phyloP scores from a whole-genome alignment of 305 asterid species.

The Solanum aculeatissimum region DNA sequence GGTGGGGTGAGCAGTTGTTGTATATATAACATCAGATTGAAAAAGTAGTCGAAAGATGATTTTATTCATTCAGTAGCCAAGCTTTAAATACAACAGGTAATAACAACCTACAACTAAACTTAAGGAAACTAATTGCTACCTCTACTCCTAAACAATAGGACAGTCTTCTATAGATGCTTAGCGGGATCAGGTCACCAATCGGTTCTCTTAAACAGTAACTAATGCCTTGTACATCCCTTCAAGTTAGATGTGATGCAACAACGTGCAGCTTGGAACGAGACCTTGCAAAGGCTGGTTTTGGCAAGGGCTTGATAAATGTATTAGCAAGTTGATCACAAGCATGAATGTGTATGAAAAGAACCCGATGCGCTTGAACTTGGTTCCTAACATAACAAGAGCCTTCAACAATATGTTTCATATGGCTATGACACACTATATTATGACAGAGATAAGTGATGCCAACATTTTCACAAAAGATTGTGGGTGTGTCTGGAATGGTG shows the following conservation, averaged over 20 bases:
- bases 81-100: too few species aligned
- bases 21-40: too few species aligned
- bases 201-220: too few species aligned
- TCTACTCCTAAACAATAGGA: background rate
- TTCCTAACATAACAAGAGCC: too few species aligned
- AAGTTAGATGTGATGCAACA: too few species aligned
- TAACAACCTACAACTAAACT: background rate
- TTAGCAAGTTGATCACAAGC: background rate
- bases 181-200: too few species aligned
- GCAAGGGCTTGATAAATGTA: background rate
- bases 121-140: background rate
- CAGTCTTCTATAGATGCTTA: background rate
- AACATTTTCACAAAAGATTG: background rate
- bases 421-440: background rate
- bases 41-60: background rate
- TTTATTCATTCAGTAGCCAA: background rate
- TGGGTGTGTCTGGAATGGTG: background rate
- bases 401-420: background rate
- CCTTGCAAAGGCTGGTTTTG: background rate
- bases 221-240: too few species aligned
- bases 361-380: background rate
- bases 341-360: background rate
- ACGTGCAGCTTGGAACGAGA: background rate
- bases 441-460: background rate
- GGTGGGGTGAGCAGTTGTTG: background rate